Percentiles rank a stretch among this genome's conserved stretches.
These are phyloP conservation scores for Macrotyloma uniflorum DNA, from an alignment of 306 rosid genomes.

Conservation along the genomic window DNA sequence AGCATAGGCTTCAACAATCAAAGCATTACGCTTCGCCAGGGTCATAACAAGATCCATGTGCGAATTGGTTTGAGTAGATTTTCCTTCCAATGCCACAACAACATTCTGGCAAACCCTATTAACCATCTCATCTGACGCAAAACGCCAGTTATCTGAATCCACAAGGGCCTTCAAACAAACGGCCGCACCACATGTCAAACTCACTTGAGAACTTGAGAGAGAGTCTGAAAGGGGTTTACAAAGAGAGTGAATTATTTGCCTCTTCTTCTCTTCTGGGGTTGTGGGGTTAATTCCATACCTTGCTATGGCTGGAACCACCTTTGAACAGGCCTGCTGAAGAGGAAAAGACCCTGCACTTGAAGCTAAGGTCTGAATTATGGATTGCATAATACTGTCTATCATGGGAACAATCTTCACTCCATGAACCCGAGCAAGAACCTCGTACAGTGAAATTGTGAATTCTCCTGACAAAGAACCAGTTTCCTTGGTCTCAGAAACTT, in stretches of 20 bases:
- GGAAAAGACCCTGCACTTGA: conserved; percentile 87
- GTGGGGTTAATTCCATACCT: conserved; percentile 92
- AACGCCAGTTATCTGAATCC: conserved; percentile 93
- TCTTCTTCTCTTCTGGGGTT: conserved; percentile 72
- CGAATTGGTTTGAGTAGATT: conserved; percentile 70
- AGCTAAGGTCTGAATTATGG: conserved; percentile 78
- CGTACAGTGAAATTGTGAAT: conserved; percentile 77
- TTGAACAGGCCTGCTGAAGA: conserved; percentile 91
- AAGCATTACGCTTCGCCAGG: conserved; percentile 76
- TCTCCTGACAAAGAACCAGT: conserved; percentile 73
- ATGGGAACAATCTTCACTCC: conserved; percentile 80
- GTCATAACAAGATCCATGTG: conserved; percentile 87
- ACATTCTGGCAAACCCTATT: conserved; percentile 86
- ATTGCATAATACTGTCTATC: conserved; percentile 71
- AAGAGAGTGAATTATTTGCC: conserved; percentile 65
- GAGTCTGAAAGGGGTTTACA: conserved; percentile 79
- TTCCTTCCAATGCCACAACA: conserved; percentile 76
- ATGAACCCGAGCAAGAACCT: conserved; percentile 89
- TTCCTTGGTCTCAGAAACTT: conserved; percentile 89
- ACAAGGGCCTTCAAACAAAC: conserved; percentile 86
- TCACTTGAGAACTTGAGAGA: conserved; percentile 73
- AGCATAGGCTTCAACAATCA: conserved; percentile 88
- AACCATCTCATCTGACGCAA: conserved; percentile 82
- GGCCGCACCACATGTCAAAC: conserved; percentile 83
- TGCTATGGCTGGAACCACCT: conserved; percentile 84